phyloP scores from a whole-genome alignment of 139 green algal species.

The Coelastrella sp. region DNA sequence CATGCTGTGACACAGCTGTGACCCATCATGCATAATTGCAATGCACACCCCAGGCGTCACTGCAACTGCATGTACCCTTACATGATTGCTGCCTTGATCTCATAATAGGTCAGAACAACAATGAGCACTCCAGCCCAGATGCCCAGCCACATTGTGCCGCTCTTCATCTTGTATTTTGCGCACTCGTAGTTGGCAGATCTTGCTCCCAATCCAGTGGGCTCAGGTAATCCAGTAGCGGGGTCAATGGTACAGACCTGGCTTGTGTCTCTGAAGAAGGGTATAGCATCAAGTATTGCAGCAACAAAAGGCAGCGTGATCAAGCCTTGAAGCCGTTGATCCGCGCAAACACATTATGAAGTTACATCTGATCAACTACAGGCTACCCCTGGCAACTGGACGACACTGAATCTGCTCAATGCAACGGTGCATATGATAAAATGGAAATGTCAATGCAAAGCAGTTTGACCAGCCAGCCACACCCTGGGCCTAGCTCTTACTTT shows the following conservation, averaged over 20 bases:
- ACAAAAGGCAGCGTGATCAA: too few species aligned
- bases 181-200: conserved; percentile 36
- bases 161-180: conserved; percentile 59
- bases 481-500: background rate
- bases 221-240: background rate
- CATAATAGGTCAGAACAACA: conserved; percentile 66
- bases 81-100: conserved; percentile 78
- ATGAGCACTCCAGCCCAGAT: conserved; percentile 80
- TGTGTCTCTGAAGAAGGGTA: background rate
- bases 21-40: too few species aligned
- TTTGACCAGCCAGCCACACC: background rate
- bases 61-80: background rate
- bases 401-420: too few species aligned
- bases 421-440: too few species aligned
- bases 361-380: too few species aligned
- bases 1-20: too few species aligned
- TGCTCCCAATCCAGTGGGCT: conserved; percentile 1
- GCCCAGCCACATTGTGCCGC: conserved; percentile 77
- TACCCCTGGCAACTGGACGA: too few species aligned
- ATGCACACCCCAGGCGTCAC: too few species aligned
- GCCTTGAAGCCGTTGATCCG: too few species aligned
- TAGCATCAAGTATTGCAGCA: background rate
- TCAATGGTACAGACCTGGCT: conserved; percentile 1
- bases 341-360: too few species aligned
- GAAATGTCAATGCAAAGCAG: too few species aligned